phyloP scores from a whole-genome alignment of 2,329 filamentous ascomycete species.

The Furcasterigmium sp. region DNA sequence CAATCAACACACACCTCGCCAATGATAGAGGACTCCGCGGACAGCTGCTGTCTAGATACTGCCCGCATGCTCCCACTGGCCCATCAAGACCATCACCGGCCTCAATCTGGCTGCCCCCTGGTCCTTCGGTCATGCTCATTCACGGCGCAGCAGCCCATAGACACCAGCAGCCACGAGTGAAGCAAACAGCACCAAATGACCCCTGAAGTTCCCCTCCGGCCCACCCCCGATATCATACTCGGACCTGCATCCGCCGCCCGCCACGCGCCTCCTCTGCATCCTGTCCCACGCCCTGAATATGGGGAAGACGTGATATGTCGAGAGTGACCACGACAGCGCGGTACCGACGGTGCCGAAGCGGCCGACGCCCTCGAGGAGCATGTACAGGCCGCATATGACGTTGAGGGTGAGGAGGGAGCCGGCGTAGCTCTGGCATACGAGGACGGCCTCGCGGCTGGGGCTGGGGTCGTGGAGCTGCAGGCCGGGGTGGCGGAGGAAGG shows the following conservation, averaged over 20 bases:
- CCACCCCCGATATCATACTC: conserved; percentile 3
- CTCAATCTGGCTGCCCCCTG: too few relatives aligned
- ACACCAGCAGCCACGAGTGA: not conserved
- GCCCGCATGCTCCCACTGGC: too few relatives aligned
- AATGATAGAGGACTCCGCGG: too few relatives aligned
- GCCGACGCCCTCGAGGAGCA: not conserved
- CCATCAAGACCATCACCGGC: too few relatives aligned
- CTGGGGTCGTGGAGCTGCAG: conserved; percentile 2
- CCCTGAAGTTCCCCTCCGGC: not conserved
- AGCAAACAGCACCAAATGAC: not conserved
- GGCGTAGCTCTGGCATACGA: conserved; percentile 4
- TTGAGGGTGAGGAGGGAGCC: conserved; percentile 4
- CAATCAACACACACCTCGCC: too few relatives aligned
- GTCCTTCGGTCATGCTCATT: too few relatives aligned
- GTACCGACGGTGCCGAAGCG: conserved; percentile 1
- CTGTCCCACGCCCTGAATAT: conserved; percentile 4
- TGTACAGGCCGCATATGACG: not conserved
- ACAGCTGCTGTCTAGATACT: too few relatives aligned
- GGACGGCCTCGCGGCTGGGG: conserved; percentile 2
- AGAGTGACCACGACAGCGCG: conserved; percentile 1
- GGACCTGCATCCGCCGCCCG: not conserved
- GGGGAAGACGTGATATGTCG: conserved; percentile 4
- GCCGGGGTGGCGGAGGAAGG: conserved; percentile 2
- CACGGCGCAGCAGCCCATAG: too few relatives aligned
- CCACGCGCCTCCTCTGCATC: not conserved